A percentile compares a stretch with the other conserved stretches of the same genome.
Evolutionary conservation across 257 asterid species (phyloP).

Genomic region (Solanum acaule): DNA sequence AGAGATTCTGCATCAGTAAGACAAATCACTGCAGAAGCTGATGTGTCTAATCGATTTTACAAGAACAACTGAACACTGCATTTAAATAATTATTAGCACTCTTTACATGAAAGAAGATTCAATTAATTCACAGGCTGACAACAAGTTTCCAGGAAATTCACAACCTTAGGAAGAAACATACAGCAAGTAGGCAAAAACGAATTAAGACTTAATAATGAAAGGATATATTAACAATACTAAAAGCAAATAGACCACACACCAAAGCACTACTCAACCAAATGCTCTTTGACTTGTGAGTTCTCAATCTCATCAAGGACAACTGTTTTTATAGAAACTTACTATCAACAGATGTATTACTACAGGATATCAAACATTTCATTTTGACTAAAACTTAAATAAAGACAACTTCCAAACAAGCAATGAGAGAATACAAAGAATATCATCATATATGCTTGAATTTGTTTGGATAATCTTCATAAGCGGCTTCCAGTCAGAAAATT

Average conservation of each 20-base stretch:
- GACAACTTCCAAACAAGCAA: not conserved
- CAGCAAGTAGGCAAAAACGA: not conserved
- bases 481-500: not conserved
- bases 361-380: not conserved
- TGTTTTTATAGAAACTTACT: not conserved
- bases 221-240: not conserved
- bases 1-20: constrained; percentile 4
- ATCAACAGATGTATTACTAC: not conserved
- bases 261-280: not conserved
- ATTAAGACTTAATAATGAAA: not conserved
- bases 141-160: not conserved
- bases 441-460: not conserved
- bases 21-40: not conserved
- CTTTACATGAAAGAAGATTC: not conserved
- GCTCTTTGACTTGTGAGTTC: not conserved
- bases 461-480: not conserved
- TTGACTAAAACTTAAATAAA: not conserved
- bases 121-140: not conserved
- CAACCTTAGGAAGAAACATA: not conserved
- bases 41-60: not conserved
- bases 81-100: not conserved
- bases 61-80: not conserved
- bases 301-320: not conserved
- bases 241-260: not conserved
- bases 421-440: not conserved